These are phyloP conservation scores for Plasmodium cynomolgi DNA, from an alignment of 169 alveolate species.

Conservation along the genomic window DNA sequence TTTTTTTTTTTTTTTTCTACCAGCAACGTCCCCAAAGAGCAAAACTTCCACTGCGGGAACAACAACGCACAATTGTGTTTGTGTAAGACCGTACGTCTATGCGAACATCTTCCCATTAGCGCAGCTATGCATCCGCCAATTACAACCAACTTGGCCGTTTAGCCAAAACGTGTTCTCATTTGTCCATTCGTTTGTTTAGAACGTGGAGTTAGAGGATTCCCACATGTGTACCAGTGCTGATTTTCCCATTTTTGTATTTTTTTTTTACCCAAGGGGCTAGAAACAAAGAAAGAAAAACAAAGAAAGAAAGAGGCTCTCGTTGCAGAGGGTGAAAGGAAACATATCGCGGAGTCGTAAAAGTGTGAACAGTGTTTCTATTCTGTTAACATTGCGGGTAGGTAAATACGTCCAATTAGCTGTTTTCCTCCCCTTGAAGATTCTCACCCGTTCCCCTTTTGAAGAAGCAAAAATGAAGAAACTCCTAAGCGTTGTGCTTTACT, in stretches of 20 bases:
- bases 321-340: not conserved
- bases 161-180: not conserved
- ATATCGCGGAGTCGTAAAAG: not conserved
- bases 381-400: not conserved
- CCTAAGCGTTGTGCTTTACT: not conserved
- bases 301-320: not conserved
- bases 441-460: not conserved
- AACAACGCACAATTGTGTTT: not conserved
- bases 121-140: not conserved
- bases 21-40: not conserved
- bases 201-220: not conserved
- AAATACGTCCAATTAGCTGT: not conserved
- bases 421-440: not conserved
- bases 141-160: not conserved
- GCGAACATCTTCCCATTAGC: not conserved
- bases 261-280: not conserved
- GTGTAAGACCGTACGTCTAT: not conserved
- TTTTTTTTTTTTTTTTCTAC: not conserved
- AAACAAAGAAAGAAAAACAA: not conserved
- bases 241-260: not conserved
- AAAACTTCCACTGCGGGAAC: not conserved
- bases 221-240: not conserved
- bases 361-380: not conserved
- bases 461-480: conserved; percentile 1
- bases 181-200: not conserved